Conservation (phyloP, 352 stramenopile genomes). For the Labyrinthula sp. region DNA sequence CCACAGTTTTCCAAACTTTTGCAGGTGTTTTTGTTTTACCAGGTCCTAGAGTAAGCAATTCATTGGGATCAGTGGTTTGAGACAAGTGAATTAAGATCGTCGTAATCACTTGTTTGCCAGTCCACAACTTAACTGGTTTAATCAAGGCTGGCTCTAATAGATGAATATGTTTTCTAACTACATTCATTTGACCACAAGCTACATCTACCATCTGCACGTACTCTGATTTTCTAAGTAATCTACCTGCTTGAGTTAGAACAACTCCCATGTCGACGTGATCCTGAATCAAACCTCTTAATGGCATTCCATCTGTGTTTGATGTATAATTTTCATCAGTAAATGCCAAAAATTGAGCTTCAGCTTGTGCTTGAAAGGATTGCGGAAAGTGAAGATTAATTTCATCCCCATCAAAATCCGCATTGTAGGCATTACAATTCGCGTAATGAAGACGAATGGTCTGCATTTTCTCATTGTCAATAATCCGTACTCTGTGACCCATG, state of each 20-base stretch:
- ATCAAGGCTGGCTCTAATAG: conserved; percentile 84
- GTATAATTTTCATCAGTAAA: conserved; percentile 92
- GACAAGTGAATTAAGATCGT: conserved; percentile 33
- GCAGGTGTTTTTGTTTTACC: conserved; percentile 25
- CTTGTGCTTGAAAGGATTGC: conserved; percentile 77
- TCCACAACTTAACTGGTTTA: conserved; percentile 89
- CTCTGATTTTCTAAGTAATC: conserved; percentile 89
- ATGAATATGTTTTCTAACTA: conserved; percentile 70
- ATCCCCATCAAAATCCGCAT: conserved; percentile 99
- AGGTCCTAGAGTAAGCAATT: conserved; percentile 25
- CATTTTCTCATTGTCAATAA: conserved; percentile 81
- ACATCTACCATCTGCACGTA: conserved; percentile 94
- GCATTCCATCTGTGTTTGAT: conserved; percentile 86
- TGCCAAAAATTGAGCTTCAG: conserved; percentile 90
- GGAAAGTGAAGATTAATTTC: conserved; percentile 99
- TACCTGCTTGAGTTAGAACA: conserved; percentile 91
- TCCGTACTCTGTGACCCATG: conserved; percentile 93
- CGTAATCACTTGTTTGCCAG: conserved; percentile 82
- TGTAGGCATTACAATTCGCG: conserved; percentile 99
- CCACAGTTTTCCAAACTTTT: conserved; percentile 7
- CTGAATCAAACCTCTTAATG: conserved; percentile 93
- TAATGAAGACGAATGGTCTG: conserved; percentile 99
- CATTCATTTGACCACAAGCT: conserved; percentile 77
- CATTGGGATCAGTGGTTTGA: conserved; percentile 20
- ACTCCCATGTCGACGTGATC: conserved; percentile 95